Evolutionary conservation across 306 rosid genomes (phyloP).

Genomic region (Oxytropis ochrocephala): DNA sequence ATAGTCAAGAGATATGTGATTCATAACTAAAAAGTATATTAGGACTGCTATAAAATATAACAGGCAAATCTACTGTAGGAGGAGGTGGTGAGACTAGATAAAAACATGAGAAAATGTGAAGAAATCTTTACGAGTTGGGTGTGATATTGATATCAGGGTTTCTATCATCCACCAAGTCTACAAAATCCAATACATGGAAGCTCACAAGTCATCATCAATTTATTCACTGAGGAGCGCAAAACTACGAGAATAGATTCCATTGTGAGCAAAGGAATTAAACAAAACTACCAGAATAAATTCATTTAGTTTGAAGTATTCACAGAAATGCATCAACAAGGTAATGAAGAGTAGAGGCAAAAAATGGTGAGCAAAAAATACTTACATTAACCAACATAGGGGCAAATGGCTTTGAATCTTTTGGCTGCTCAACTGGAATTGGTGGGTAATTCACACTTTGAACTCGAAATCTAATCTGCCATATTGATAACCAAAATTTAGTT

Average conservation of each 20-base stretch:
- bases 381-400: slow-evolving; percentile 71
- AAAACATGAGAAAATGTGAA: neutral
- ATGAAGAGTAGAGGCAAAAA: slow-evolving; percentile 1
- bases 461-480: slow-evolving; percentile 50
- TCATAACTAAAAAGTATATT: neutral
- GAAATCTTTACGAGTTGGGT: neutral
- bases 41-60: neutral
- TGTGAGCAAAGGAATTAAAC: no score
- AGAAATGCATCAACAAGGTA: neutral
- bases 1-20: neutral
- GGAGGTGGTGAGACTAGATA: neutral
- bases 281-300: no score
- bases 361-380: slow-evolving; percentile 24
- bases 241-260: neutral
- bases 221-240: neutral
- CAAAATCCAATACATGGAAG: neutral
- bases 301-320: neutral
- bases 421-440: slow-evolving; percentile 58
- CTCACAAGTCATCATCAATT: neutral
- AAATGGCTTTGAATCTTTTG: slow-evolving; percentile 63
- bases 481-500: slow-evolving; percentile 17
- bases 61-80: neutral
- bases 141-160: neutral
- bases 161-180: neutral
- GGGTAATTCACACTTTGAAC: slow-evolving; percentile 61